These are phyloP conservation scores for Aspergillus diversus DNA, from an alignment of 495 filamentous ascomycete genomes.

Conservation along the genomic window DNA sequence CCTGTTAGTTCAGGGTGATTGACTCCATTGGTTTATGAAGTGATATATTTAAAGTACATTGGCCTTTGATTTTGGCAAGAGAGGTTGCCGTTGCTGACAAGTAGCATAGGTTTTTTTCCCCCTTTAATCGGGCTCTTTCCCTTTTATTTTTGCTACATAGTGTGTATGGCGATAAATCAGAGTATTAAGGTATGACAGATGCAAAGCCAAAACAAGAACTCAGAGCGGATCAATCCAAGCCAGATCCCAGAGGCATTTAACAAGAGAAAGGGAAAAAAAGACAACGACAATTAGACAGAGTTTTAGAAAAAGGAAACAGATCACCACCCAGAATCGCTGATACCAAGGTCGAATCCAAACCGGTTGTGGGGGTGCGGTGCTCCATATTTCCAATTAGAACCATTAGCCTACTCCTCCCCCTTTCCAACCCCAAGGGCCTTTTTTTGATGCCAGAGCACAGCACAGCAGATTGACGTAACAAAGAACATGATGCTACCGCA, in stretches of 20 bases:
- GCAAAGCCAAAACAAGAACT: neutral
- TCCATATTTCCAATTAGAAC: neutral
- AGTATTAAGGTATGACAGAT: slow-evolving; percentile 14
- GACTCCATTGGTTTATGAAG: neutral
- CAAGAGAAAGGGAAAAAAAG: neutral
- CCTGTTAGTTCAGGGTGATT: slow-evolving; percentile 75
- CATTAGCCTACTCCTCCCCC: slow-evolving; percentile 1
- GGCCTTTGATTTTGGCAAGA: neutral
- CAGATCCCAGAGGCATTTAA: neutral
- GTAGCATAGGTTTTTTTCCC: neutral
- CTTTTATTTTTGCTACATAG: neutral
- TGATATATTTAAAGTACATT: neutral
- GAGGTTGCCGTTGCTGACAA: neutral
- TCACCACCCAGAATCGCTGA: neutral
- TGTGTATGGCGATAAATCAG: slow-evolving; percentile 4
- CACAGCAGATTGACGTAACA: slow-evolving; percentile 61
- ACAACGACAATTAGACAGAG: neutral
- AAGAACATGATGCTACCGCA: slow-evolving; percentile 67
- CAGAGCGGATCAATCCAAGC: neutral
- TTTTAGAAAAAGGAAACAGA: neutral
- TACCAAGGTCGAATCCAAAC: neutral
- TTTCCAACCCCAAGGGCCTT: slow-evolving; percentile 29
- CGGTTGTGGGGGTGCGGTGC: too few relatives aligned
- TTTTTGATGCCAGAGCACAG: slow-evolving; percentile 61
- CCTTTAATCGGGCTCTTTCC: too few relatives aligned